Evolutionary conservation across 306 rosid genomes (phyloP), one percentile per base, ranked within the genome.

Genomic region (Astragalus glycyphyllos): DNA sequence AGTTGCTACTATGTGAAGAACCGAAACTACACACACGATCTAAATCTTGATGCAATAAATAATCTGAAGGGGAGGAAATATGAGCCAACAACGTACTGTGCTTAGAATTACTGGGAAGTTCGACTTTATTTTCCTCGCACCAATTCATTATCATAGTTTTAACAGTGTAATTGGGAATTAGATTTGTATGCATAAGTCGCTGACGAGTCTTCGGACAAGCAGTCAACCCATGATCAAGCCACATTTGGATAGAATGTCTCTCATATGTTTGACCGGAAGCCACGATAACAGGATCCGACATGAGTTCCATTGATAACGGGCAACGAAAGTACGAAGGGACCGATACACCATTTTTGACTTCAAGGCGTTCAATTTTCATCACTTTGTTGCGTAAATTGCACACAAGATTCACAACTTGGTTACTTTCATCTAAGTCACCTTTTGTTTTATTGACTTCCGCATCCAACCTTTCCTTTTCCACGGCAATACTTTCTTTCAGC

Each of bases 201-300:
- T 83, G 92, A 65, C 62, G 95, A 69, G 96, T 90, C 78, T 84
- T 94, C 32, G 98, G 98, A 84, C 98, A 94, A 73, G 84, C 79
- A 69, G 72, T 82, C 54, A 94, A 75, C 29, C 96, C 97, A 56
- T 82, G 76, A 80, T 89, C 95, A 58, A 94, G 87, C 98, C 97
- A 94, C 64, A 72, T 89, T 65, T 90, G 94, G 65, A 94, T 87
- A 58, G 97, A 86, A 14, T 76, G 64, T 74, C 97, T 84, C 72
- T 89, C 91, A 13, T 83, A 94, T 53, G 98, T 94, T 78, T 94
- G 98, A 72, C 98, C 97, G 4, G 97, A 94, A 77, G 98, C 96
- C 81, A 94, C 84, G 31, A 89, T 94, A 51, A 90, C 98, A 31
- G 98, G 97, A 82, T 94, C 97, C 71, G 75, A 63, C 95, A 94